A percentile compares a stretch with the other conserved stretches of the same genome.
Evolutionary conservation across 139 green algal genomes (phyloP).

Genomic region (Eudorina sp.): DNA sequence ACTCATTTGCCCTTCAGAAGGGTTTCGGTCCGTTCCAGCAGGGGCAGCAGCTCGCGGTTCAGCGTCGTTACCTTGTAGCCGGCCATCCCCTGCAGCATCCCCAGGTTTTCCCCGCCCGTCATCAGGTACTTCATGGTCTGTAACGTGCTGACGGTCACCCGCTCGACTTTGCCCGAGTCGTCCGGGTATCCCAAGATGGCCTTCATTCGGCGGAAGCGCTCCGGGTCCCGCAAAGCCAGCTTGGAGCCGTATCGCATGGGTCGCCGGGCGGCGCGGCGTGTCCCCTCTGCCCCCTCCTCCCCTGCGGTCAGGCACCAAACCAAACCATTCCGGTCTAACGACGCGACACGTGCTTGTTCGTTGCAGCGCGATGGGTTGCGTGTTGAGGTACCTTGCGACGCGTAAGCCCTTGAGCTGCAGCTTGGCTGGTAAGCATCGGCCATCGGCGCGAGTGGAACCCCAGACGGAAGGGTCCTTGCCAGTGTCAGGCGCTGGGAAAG

Average conservation of each 20-base stretch:
- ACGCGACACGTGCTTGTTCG: too few relatives aligned
- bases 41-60: slow-evolving; percentile 34
- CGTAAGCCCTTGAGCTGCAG: neutral
- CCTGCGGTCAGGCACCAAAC: too few relatives aligned
- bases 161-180: neutral
- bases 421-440: neutral
- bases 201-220: slow-evolving; percentile 51
- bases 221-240: slow-evolving; percentile 40
- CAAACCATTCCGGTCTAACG: too few relatives aligned
- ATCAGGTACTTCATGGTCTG: slow-evolving; percentile 42
- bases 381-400: slow-evolving; percentile 3
- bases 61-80: slow-evolving; percentile 41
- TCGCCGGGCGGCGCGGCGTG: neutral
- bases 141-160: slow-evolving; percentile 28
- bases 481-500: too few relatives aligned
- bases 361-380: too few relatives aligned
- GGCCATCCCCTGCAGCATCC: neutral
- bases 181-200: slow-evolving; percentile 53
- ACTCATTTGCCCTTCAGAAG: neutral
- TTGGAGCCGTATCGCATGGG: slow-evolving; percentile 38
- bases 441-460: neutral
- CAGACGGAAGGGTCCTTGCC: too few relatives aligned
- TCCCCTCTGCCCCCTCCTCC: neutral
- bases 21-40: neutral
- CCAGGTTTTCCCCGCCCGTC: neutral